A percentile compares a stretch with the other conserved stretches of the same genome.
Conservation (phyloP, 2,329 filamentous ascomycete species). For the Metarhizium rileyi region DNA sequence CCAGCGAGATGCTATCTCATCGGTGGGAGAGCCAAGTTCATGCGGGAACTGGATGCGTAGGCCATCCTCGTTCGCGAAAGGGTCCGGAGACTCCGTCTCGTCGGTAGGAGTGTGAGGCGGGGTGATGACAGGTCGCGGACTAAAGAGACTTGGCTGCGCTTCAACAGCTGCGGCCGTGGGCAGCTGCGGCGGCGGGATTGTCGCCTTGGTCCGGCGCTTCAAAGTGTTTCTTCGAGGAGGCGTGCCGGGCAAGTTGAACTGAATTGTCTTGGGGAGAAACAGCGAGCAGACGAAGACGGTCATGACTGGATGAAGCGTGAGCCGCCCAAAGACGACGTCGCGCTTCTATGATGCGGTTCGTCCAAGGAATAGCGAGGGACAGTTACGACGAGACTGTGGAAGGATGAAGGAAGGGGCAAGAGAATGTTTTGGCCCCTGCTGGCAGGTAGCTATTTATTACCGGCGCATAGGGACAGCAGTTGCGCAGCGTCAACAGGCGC, state of each 20-base stretch:
- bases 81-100: conserved; percentile 33
- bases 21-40: conserved; percentile 53
- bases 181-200: conserved; percentile 17
- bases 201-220: conserved; percentile 20
- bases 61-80: conserved; percentile 50
- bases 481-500: neutral
- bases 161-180: conserved; percentile 18
- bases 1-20: conserved; percentile 70
- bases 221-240: conserved; percentile 28
- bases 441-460: neutral
- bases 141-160: conserved; percentile 44
- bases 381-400: neutral
- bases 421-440: neutral
- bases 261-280: conserved; percentile 85
- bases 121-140: conserved; percentile 36
- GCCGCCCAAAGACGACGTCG: neutral
- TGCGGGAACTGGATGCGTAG: conserved; percentile 45
- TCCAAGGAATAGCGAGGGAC: neutral
- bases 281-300: conserved; percentile 32
- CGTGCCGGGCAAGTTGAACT: conserved; percentile 63
- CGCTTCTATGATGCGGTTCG: neutral
- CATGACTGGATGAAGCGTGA: conserved; percentile 19
- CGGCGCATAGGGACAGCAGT: neutral
- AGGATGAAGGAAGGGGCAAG: neutral
- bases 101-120: conserved; percentile 46